These are phyloP conservation scores for Fusarium staphyleae DNA, from an alignment of 2,329 filamentous ascomycete genomes.

Conservation along the genomic window DNA sequence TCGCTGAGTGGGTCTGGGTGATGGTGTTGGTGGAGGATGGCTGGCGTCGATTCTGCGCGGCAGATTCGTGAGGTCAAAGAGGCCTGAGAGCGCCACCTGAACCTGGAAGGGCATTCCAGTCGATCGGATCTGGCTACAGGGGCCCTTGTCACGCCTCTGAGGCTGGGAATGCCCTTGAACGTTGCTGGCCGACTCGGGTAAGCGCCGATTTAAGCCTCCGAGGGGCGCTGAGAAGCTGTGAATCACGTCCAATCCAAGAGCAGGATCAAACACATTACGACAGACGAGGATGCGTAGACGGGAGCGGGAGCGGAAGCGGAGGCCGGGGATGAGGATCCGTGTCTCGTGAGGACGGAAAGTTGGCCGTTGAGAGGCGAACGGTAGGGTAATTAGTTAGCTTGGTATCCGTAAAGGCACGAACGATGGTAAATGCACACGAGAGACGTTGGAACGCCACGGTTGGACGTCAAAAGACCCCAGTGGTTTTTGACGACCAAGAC, in stretches of 20 bases:
- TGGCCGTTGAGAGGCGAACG: constrained; percentile 34
- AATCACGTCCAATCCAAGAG: background rate
- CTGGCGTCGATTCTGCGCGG: constrained; percentile 31
- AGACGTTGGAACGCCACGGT: constrained; percentile 28
- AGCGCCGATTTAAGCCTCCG: constrained; percentile 38
- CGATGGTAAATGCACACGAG: constrained; percentile 26
- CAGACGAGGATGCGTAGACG: background rate
- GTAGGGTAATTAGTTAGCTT: background rate
- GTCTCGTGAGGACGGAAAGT: constrained; percentile 10
- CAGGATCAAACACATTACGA: constrained; percentile 2
- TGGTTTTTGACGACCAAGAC: constrained; percentile 8
- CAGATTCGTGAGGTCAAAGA: constrained; percentile 11
- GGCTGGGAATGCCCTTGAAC: constrained; percentile 23
- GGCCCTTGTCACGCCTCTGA: constrained; percentile 10
- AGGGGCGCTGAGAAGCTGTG: constrained; percentile 16
- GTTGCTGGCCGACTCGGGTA: constrained; percentile 26
- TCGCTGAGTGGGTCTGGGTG: constrained; percentile 28
- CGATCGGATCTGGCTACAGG: constrained; percentile 40
- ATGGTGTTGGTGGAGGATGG: constrained; percentile 17
- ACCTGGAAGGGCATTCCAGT: constrained; percentile 26
- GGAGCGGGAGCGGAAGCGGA: constrained; percentile 24
- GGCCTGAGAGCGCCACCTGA: constrained; percentile 19
- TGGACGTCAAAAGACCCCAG: background rate
- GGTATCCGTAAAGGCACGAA: background rate
- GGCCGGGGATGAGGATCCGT: constrained; percentile 15